Evolutionary conservation across 2,329 filamentous ascomycete genomes (phyloP).

Genomic region (Cryoendolithus antarcticus): DNA sequence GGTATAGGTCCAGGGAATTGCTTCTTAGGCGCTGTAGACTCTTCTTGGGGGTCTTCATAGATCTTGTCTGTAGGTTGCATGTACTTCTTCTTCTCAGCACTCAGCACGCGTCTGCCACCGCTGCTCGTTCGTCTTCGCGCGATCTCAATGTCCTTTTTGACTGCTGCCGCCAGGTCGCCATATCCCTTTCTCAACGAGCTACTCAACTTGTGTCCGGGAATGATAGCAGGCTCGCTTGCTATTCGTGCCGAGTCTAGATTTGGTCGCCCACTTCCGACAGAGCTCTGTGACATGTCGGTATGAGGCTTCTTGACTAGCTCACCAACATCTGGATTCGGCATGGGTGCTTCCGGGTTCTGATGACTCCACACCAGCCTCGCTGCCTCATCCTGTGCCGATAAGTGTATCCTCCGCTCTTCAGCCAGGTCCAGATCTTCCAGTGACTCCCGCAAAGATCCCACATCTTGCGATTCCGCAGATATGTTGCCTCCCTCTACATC

Average conservation of each 20-base stretch:
- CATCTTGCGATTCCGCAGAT: constrained; percentile 74
- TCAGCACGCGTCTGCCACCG: constrained; percentile 57
- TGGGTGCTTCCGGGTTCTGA: constrained; percentile 55
- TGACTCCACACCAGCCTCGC: constrained; percentile 70
- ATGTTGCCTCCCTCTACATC: constrained; percentile 64
- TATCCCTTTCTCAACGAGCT: constrained; percentile 17
- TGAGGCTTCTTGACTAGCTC: too few relatives aligned
- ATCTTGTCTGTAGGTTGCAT: constrained; percentile 63
- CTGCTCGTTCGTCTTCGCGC: constrained; percentile 44
- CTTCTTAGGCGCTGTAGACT: constrained; percentile 7
- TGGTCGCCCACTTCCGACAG: constrained; percentile 5
- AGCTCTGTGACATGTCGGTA: background rate
- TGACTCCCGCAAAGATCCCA: constrained; percentile 54
- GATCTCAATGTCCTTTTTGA: constrained; percentile 21
- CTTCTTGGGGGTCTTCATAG: constrained; percentile 70
- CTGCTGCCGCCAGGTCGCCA: constrained; percentile 22
- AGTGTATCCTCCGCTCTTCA: constrained; percentile 52
- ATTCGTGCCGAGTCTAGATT: constrained; percentile 7
- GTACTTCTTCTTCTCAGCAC: constrained; percentile 56
- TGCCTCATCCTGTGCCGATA: constrained; percentile 63
- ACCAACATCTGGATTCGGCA: constrained; percentile 39
- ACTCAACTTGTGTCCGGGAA: too few relatives aligned
- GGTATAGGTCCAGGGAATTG: constrained; percentile 11
- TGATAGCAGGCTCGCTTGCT: constrained; percentile 1
- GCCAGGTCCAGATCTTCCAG: constrained; percentile 62